Base-by-base conservation (phyloP, 1,284 basidiomycete species). In the Apiotrichum mycotoxinovorans region DNA sequence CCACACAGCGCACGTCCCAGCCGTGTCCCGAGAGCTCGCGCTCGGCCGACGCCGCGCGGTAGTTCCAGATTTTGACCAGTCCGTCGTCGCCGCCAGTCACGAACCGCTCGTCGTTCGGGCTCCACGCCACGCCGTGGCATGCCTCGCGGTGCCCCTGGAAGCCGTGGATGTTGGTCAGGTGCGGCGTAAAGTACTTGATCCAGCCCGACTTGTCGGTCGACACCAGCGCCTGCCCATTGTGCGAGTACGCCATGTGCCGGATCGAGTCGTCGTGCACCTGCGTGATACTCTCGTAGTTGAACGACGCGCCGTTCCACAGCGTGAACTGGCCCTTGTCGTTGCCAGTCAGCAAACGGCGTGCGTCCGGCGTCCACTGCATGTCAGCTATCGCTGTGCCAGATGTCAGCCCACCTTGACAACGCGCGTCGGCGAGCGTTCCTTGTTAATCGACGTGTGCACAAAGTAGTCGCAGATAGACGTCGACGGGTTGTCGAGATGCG, bases 221-320 rank as follows among this genome's bases (percentile, higher is more conserved):
- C 15, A 91, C 87, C 43, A 98, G 84, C 75, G 90, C 96, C 20
- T 86, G 82, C 12, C 95, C 95, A 0, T 91, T 90, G 66, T 95
- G 89, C 2, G 89, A 89, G 80, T 95, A 98, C 11, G 85, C 81
- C 72, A 98, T 85, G 0, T 91, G 84, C 37, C 94, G 89, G 58
- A 98, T 91, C 22, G 92, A 89, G 11, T 87, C 87, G 73, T 98
- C 95, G 78, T 98, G 96, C 0, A 94, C 95, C 78, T 97, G 94
- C 42, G 98, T 84, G 68, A 98, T 98, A 0, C 95, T 97, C 76
- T 98, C 95, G 74, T 98, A 98, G 80, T 98, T 98, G 85, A 98
- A 98, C 0, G 95, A 98, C 33, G 96, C 82, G 20, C 94, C 95
- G 70, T 98, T 98, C 95, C 96, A 98, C 7, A 98, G 83, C 0